These are phyloP conservation scores for Pyrus bretschneideri DNA, from an alignment of 306 rosid genomes.

Conservation along the genomic window DNA sequence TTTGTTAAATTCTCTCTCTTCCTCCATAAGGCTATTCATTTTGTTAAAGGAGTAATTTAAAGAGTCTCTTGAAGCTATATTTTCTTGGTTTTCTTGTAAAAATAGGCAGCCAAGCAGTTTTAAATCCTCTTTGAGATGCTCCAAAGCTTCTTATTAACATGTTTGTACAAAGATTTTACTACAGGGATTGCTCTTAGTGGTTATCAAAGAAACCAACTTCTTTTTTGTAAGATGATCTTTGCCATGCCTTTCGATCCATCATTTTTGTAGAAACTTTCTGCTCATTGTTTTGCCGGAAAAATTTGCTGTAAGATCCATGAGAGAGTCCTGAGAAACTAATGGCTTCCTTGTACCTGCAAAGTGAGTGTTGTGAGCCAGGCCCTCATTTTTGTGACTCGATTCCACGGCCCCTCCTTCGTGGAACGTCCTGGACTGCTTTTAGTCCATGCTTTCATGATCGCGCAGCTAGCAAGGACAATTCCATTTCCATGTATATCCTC, in stretches of 20 bases:
- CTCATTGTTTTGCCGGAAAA: slow-evolving; percentile 37
- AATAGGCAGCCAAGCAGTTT: no score
- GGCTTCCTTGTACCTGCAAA: slow-evolving; percentile 86
- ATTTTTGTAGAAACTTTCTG: background rate
- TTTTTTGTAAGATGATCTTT: slow-evolving; percentile 52
- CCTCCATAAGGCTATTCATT: no score
- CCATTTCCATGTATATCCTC: background rate
- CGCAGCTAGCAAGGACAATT: slow-evolving; percentile 62
- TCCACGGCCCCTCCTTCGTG: slow-evolving; percentile 43
- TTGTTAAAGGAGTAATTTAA: no score
- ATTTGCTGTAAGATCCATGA: slow-evolving; percentile 54
- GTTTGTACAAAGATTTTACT: slow-evolving; percentile 46
- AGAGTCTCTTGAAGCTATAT: no score
- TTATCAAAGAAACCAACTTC: slow-evolving; percentile 61
- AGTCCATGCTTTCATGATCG: slow-evolving; percentile 51
- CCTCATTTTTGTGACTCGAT: slow-evolving; percentile 81
- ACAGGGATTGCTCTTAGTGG: slow-evolving; percentile 88
- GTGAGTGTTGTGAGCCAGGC: slow-evolving; percentile 99
- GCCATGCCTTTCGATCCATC: background rate
- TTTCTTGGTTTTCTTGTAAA: no score
- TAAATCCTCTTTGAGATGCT: no score
- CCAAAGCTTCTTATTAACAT: no score
- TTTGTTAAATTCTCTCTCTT: no score
- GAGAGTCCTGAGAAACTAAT: slow-evolving; percentile 38
- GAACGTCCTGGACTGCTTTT: slow-evolving; percentile 84